Evolutionary conservation across 345 rosid genomes (phyloP).

Genomic region (Salix dunnii): DNA sequence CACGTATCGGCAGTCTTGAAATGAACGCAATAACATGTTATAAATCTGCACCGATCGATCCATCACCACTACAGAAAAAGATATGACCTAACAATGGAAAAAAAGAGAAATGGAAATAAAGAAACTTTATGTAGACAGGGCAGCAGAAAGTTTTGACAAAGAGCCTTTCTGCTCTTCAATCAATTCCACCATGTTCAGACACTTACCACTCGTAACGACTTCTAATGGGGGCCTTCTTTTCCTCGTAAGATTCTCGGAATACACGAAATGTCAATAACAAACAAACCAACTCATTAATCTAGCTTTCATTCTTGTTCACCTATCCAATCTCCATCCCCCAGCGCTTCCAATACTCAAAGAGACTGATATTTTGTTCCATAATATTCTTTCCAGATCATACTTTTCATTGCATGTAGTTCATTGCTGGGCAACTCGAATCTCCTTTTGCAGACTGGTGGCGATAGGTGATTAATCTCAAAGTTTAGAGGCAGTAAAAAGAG

Average conservation of each 20-base stretch:
- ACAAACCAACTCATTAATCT: not conserved
- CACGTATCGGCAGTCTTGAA: not conserved
- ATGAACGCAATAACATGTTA: not conserved
- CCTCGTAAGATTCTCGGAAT: no score
- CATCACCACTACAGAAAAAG: not conserved
- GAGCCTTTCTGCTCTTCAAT: not conserved
- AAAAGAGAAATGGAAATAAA: not conserved
- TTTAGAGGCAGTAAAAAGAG: no score
- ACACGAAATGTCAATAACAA: slow-evolving; percentile 4
- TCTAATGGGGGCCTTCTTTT: not conserved
- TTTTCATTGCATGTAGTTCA: not conserved
- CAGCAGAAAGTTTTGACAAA: slow-evolving; percentile 6
- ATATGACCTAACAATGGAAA: not conserved
- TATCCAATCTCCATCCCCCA: not conserved
- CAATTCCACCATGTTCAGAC: not conserved
- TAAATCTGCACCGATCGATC: not conserved
- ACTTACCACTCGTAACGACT: not conserved
- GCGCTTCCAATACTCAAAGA: not conserved
- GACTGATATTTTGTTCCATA: not conserved
- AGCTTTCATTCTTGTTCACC: not conserved
- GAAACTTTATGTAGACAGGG: not conserved
- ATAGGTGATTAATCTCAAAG: no score
- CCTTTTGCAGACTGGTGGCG: not conserved
- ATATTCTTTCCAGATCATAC: not conserved
- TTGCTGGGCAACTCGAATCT: not conserved